Percentiles rank a stretch among this genome's conserved stretches.
Evolutionary conservation across 116 monocot genomes (phyloP).

Genomic region (Iris pallida): DNA sequence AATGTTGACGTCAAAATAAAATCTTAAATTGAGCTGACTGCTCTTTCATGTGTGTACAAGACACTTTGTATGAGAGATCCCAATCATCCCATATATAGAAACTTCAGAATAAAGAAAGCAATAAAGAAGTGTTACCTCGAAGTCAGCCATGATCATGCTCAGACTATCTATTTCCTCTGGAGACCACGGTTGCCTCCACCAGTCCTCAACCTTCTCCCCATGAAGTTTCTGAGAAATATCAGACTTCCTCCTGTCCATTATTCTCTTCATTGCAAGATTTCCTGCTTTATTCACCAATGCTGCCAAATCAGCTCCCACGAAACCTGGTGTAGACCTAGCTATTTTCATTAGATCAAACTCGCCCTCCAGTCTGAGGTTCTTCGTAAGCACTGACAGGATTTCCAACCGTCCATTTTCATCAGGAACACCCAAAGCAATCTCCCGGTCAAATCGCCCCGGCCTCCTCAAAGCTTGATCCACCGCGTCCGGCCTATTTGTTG

Average conservation of each 20-base stretch:
- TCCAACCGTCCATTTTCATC: slow-evolving; percentile 71
- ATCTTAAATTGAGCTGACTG: too few relatives aligned
- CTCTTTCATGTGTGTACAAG: too few relatives aligned
- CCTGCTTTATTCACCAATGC: slow-evolving; percentile 86
- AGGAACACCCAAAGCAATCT: slow-evolving; percentile 78
- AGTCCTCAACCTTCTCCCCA: slow-evolving; percentile 25
- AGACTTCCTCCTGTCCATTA: slow-evolving; percentile 49
- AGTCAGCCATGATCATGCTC: slow-evolving; percentile 70
- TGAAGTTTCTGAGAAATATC: slow-evolving; percentile 22
- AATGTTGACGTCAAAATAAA: too few relatives aligned
- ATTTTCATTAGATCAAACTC: slow-evolving; percentile 64
- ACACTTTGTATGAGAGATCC: not conserved
- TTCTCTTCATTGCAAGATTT: slow-evolving; percentile 88
- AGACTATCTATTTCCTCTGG: slow-evolving; percentile 66
- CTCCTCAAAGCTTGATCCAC: slow-evolving; percentile 84
- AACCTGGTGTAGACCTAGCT: slow-evolving; percentile 86
- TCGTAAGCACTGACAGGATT: slow-evolving; percentile 59
- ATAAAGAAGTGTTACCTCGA: slow-evolving; percentile 52
- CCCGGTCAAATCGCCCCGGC: slow-evolving; percentile 83
- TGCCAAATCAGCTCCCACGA: slow-evolving; percentile 92
- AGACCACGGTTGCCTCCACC: slow-evolving; percentile 73
- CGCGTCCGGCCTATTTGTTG: slow-evolving; percentile 92
- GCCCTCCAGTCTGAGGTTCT: slow-evolving; percentile 62
- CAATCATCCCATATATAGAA: not conserved
- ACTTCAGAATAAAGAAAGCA: not conserved